Conservation (phyloP, 768 basidiomycete species). For the Nevesoporus exiguus region DNA sequence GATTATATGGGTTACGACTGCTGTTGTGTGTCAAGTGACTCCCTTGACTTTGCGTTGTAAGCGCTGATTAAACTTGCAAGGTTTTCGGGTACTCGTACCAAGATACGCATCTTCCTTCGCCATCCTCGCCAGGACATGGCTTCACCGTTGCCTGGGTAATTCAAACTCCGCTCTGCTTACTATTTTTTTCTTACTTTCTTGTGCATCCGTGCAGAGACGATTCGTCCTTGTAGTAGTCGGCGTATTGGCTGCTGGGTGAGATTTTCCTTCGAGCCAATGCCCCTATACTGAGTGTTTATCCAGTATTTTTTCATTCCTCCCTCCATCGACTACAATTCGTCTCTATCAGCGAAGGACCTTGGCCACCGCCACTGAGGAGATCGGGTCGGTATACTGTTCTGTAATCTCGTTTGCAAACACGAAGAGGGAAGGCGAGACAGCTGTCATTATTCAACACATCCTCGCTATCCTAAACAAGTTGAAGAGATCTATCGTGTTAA, state of each 20-base stretch:
- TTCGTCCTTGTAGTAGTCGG: slow-evolving; percentile 69
- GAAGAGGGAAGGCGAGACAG: slow-evolving; percentile 45
- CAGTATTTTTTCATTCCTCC: slow-evolving; percentile 65
- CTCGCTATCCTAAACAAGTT: slow-evolving; percentile 74
- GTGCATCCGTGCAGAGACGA: slow-evolving; percentile 46
- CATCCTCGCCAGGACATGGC: slow-evolving; percentile 56
- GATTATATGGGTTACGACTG: slow-evolving; percentile 61
- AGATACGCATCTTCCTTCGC: slow-evolving; percentile 45
- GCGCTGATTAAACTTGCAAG: slow-evolving; percentile 31
- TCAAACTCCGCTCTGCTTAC: neutral
- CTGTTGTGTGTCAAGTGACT: slow-evolving; percentile 43
- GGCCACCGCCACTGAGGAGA: slow-evolving; percentile 61
- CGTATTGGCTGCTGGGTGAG: slow-evolving; percentile 74
- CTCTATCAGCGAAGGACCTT: slow-evolving; percentile 67
- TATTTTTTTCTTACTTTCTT: neutral
- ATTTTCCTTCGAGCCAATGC: neutral
- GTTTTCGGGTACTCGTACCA: slow-evolving; percentile 74
- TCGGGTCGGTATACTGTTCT: slow-evolving; percentile 73
- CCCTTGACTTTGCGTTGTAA: neutral
- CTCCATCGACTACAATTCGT: slow-evolving; percentile 69
- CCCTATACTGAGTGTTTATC: slow-evolving; percentile 3
- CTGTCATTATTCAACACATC: slow-evolving; percentile 57
- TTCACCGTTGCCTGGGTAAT: slow-evolving; percentile 67
- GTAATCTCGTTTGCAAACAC: slow-evolving; percentile 70
- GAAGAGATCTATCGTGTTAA: slow-evolving; percentile 53